Percentiles rank a stretch among this genome's conserved stretches.
Evolutionary conservation across 257 asterid species (phyloP).

Genomic region (Vinca minor): DNA sequence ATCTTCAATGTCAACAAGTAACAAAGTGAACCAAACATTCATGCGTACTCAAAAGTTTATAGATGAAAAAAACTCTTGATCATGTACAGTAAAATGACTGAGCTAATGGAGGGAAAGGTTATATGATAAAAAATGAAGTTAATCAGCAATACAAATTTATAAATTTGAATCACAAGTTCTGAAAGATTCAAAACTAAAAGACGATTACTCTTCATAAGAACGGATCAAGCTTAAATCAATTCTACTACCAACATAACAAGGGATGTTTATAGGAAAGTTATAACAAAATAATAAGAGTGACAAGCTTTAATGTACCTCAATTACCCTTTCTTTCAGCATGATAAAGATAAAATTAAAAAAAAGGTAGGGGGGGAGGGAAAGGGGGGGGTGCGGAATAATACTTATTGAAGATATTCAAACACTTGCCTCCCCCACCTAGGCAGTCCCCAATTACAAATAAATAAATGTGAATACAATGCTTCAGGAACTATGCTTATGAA

Average conservation of each 20-base stretch:
- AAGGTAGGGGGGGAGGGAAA: not conserved
- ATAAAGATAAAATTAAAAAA: too few relatives aligned
- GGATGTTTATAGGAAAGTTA: not conserved
- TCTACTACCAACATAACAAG: not conserved
- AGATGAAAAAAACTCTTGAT: not conserved
- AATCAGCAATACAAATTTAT: not conserved
- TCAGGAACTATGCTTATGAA: too few relatives aligned
- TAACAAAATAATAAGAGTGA: not conserved
- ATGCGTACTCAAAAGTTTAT: not conserved
- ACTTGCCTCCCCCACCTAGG: too few relatives aligned
- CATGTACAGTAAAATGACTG: not conserved
- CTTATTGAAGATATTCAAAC: too few relatives aligned
- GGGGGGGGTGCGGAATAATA: too few relatives aligned
- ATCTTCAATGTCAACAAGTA: slow-evolving; percentile 49
- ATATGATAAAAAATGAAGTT: not conserved
- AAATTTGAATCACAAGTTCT: not conserved
- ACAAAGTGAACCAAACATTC: slow-evolving; percentile 4
- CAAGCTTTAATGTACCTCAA: not conserved
- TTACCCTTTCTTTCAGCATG: not conserved
- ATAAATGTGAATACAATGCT: too few relatives aligned
- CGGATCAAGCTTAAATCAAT: not conserved
- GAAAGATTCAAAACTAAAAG: not conserved
- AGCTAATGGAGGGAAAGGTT: not conserved
- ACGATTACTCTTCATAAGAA: not conserved
- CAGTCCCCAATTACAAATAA: too few relatives aligned